Conservation (phyloP, 352 stramenopile genomes). For the Pythium rhizo-oryzae region DNA sequence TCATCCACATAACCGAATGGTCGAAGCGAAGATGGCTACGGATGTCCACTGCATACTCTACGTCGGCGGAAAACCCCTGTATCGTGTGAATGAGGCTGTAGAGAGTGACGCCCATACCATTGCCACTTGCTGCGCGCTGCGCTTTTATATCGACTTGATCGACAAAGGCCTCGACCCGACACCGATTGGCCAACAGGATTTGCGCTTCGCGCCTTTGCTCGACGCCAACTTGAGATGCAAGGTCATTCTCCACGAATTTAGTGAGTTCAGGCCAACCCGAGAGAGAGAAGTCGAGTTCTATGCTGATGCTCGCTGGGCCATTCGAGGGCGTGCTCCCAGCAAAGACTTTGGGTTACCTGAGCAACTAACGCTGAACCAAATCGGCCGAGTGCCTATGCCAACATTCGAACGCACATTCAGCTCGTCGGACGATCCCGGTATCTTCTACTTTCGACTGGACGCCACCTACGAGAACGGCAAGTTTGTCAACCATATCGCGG, state of each 20-base stretch:
- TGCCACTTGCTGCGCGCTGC: conserved; percentile 50
- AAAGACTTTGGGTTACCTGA: conserved; percentile 30
- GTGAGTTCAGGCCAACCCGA: conserved; percentile 24
- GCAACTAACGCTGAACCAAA: conserved; percentile 45
- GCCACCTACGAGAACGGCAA: conserved; percentile 74
- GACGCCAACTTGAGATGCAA: conserved; percentile 51
- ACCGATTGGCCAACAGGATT: conserved; percentile 36
- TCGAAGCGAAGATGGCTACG: conserved; percentile 22
- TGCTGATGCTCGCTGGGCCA: conserved; percentile 58
- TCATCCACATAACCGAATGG: conserved; percentile 6
- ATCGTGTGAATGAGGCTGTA: conserved; percentile 48
- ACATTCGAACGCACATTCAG: conserved; percentile 45
- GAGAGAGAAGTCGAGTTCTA: conserved; percentile 47
- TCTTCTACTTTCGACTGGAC: conserved; percentile 65
- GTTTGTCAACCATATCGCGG: conserved; percentile 64
- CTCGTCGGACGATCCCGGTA: conserved; percentile 43
- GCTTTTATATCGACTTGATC: conserved; percentile 78
- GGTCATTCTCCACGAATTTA: conserved; percentile 56
- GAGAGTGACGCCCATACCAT: conserved; percentile 53
- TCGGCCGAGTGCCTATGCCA: conserved; percentile 42
- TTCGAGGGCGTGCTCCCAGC: conserved; percentile 34
- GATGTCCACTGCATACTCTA: conserved; percentile 32
- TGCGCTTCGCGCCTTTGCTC: conserved; percentile 17
- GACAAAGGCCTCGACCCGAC: conserved; percentile 64
- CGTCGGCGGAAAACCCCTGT: conserved; percentile 50